Evolutionary conservation across 1,284 basidiomycete species (phyloP).

Genomic region (Cutaneotrichosporon spelunceum): DNA sequence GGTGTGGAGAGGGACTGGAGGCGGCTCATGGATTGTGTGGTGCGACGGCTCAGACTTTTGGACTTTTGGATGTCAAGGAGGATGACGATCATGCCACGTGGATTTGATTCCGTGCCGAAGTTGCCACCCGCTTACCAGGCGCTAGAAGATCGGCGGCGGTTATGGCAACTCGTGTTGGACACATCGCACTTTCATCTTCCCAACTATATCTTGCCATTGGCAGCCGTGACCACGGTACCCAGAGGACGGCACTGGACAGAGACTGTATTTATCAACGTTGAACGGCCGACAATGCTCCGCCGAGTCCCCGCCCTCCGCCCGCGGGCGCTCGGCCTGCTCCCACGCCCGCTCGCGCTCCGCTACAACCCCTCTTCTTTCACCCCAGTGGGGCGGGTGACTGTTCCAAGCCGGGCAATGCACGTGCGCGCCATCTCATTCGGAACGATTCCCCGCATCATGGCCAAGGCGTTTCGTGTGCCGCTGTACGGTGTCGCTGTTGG

Average conservation of each 20-base stretch:
- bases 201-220: background rate
- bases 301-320: constrained; percentile 21
- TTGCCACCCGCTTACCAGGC: constrained; percentile 10
- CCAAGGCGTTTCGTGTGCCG: constrained; percentile 77
- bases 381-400: constrained; percentile 14
- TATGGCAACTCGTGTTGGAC: background rate
- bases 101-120: constrained; percentile 10
- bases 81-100: constrained; percentile 1
- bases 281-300: constrained; percentile 16
- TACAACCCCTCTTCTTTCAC: background rate
- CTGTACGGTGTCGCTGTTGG: constrained; percentile 80
- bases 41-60: background rate
- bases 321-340: constrained; percentile 12
- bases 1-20: constrained; percentile 47
- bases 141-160: background rate
- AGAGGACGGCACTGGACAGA: background rate
- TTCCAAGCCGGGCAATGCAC: constrained; percentile 51
- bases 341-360: background rate
- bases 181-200: background rate
- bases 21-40: constrained; percentile 18
- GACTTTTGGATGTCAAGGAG: background rate
- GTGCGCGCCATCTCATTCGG: constrained; percentile 74
- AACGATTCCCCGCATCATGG: constrained; percentile 75
- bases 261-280: background rate
- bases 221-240: no score